These are phyloP conservation scores for Trichosporon sp. DNA, from an alignment of 1,284 basidiomycete genomes.

Conservation along the genomic window DNA sequence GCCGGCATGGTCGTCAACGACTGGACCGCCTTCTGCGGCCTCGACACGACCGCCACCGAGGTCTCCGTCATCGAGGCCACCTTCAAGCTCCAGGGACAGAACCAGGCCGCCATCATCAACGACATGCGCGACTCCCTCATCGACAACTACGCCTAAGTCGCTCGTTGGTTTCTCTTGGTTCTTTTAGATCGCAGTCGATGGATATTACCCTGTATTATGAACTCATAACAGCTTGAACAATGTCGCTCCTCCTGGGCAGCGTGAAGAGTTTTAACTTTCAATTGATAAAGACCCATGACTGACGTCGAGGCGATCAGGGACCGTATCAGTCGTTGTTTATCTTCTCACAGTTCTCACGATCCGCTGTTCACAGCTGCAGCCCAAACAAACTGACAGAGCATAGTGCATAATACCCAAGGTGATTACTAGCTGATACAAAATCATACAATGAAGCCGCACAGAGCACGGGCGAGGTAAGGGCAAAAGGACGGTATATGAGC, in stretches of 20 bases:
- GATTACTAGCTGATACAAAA: conserved; percentile 16
- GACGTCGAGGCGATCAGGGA: neutral
- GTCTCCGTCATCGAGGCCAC: conserved; percentile 96
- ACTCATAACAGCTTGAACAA: conserved; percentile 12
- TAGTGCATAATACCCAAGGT: neutral
- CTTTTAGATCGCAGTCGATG: conserved; percentile 12
- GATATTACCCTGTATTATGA: conserved; percentile 21
- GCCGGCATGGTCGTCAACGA: conserved; percentile 98
- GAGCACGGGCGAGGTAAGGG: neutral
- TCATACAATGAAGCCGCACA: conserved; percentile 6
- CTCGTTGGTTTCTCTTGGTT: neutral
- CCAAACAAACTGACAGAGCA: neutral
- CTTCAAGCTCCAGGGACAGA: conserved; percentile 88
- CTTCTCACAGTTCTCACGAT: neutral
- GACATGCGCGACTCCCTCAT: conserved; percentile 93
- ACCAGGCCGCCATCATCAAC: conserved; percentile 80
- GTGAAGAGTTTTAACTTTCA: too few species aligned
- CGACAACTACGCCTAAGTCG: conserved; percentile 80
- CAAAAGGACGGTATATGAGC: neutral
- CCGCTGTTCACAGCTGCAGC: too few species aligned
- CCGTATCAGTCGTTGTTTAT: neutral
- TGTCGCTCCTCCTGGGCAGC: neutral
- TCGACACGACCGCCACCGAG: conserved; percentile 97
- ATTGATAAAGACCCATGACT: neutral
- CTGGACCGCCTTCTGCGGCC: conserved; percentile 96